These are phyloP conservation scores for Cymbidium sinense DNA, from an alignment of 106 monocot species.

Conservation along the genomic window DNA sequence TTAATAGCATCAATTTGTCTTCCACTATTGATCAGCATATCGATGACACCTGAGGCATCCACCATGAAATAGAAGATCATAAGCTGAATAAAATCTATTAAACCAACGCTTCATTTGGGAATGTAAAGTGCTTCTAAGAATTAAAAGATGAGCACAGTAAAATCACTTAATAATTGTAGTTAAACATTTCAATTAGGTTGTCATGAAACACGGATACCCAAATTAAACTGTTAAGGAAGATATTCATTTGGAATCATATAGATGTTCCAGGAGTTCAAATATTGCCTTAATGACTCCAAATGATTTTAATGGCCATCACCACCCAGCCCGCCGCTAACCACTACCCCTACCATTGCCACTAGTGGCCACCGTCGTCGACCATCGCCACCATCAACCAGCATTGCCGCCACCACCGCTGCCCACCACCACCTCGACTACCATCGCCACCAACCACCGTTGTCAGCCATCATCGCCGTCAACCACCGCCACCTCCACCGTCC, in stretches of 20 bases:
- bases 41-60: constrained; percentile 49
- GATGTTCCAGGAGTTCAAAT: background rate
- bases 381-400: too few relatives aligned
- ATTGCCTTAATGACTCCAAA: background rate
- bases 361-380: too few relatives aligned
- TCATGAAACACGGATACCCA: background rate
- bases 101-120: background rate
- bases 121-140: background rate
- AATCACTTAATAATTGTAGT: background rate
- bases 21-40: constrained; percentile 51
- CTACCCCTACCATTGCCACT: too few relatives aligned
- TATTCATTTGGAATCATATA: background rate
- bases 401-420: too few relatives aligned
- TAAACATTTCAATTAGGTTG: background rate
- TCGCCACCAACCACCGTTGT: too few relatives aligned
- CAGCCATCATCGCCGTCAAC: too few relatives aligned
- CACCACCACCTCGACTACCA: too few relatives aligned
- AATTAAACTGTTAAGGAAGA: background rate
- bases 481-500: too few relatives aligned
- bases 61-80: background rate
- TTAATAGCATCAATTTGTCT: constrained; percentile 85
- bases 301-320: too few relatives aligned
- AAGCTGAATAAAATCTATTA: background rate
- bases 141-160: background rate
- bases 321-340: too few relatives aligned